A percentile compares a stretch with the other conserved stretches of the same genome.
These are phyloP conservation scores for Trametes elegans DNA, from an alignment of 768 basidiomycete genomes.

Conservation along the genomic window DNA sequence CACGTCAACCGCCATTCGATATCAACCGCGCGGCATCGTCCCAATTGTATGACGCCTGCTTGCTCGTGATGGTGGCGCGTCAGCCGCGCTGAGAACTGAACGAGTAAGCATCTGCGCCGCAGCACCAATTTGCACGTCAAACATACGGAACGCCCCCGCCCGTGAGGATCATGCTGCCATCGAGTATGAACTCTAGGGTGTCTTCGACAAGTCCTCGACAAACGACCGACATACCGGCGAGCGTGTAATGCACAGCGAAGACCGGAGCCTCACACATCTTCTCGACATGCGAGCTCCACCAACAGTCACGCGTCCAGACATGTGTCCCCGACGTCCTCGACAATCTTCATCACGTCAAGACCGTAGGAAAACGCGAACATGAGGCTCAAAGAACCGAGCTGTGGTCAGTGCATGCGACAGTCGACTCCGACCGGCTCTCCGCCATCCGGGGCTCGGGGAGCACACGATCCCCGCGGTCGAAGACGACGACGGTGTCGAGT, in stretches of 20 bases:
- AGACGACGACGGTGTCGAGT: not conserved
- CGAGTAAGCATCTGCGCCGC: no score
- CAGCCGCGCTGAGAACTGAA: not conserved
- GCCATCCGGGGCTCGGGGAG: not conserved
- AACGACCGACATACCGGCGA: no score
- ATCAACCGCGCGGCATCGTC: not conserved
- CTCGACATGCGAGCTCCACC: not conserved
- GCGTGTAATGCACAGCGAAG: no score
- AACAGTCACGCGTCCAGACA: not conserved
- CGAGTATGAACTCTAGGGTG: no score
- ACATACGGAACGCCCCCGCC: no score
- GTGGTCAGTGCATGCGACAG: conserved; percentile 4
- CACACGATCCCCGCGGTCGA: not conserved
- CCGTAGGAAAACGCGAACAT: not conserved
- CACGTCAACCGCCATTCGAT: not conserved
- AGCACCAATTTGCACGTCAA: no score
- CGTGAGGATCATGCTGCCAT: no score
- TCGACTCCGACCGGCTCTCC: not conserved
- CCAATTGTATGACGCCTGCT: not conserved
- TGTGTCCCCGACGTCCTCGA: not conserved
- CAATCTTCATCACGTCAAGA: conserved; percentile 11
- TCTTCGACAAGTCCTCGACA: no score
- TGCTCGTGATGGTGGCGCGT: not conserved
- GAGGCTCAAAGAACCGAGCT: conserved; percentile 9
- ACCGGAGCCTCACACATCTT: not conserved